Conservation (phyloP, 208 protist species). For the Phytomonas serpens region DNA sequence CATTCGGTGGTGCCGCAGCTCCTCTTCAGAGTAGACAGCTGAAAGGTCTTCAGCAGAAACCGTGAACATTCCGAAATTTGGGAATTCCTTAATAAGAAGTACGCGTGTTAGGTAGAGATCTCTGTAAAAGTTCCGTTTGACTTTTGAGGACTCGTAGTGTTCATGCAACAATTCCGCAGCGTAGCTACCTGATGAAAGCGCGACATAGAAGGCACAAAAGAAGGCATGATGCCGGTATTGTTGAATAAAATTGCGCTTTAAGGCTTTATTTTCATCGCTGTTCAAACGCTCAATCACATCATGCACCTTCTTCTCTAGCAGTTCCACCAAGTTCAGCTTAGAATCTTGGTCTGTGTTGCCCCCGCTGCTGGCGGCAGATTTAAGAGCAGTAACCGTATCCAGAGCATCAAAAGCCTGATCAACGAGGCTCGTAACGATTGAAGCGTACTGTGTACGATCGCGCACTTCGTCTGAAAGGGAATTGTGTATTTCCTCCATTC, state of each 20-base stretch:
- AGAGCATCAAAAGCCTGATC: constrained; percentile 78
- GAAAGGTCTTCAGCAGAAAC: constrained; percentile 77
- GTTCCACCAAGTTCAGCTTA: constrained; percentile 47
- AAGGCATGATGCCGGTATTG: constrained; percentile 87
- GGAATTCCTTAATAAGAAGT: constrained; percentile 64
- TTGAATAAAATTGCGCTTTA: constrained; percentile 71
- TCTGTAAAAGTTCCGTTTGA: constrained; percentile 71
- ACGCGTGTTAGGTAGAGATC: constrained; percentile 82
- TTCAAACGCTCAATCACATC: constrained; percentile 37
- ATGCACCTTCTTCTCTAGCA: constrained; percentile 29
- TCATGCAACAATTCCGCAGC: constrained; percentile 52
- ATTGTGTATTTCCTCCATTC: constrained; percentile 70
- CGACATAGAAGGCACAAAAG: constrained; percentile 79
- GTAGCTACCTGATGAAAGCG: constrained; percentile 41
- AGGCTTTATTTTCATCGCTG: constrained; percentile 28
- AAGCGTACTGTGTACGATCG: constrained; percentile 67
- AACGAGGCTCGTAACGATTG: constrained; percentile 61
- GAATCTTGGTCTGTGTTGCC: constrained; percentile 21
- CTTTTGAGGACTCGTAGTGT: constrained; percentile 52
- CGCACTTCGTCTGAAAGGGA: constrained; percentile 39
- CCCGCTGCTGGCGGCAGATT: constrained; percentile 10
- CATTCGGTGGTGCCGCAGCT: constrained; percentile 74
- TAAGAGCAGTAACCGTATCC: constrained; percentile 62
- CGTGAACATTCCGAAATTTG: constrained; percentile 63
- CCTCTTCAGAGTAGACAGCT: constrained; percentile 61